phyloP scores from a whole-genome alignment of 2,329 filamentous ascomycete genomes.

The Hysterium pulicare region DNA sequence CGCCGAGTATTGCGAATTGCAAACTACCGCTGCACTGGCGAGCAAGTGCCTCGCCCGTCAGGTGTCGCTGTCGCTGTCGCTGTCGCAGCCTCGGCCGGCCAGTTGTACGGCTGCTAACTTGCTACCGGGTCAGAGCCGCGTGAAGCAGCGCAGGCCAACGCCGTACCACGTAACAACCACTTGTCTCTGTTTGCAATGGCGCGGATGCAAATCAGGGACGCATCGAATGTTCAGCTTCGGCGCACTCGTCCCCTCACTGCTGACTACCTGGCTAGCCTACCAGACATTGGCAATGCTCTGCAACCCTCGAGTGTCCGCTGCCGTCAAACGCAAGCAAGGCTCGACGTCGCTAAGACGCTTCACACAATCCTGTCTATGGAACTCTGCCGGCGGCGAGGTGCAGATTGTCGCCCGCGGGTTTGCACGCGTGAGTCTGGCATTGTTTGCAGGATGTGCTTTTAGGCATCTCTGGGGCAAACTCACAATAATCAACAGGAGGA shows the following conservation, averaged over 20 bases:
- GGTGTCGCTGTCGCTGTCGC: neutral
- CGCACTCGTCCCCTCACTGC: neutral
- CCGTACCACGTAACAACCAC: neutral
- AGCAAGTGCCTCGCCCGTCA: neutral
- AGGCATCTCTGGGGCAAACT: no score
- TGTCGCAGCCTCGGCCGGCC: neutral
- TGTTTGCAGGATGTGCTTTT: constrained; percentile 1
- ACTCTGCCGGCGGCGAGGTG: neutral
- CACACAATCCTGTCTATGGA: neutral
- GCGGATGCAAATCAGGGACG: neutral
- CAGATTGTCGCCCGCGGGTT: neutral
- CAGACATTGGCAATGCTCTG: neutral
- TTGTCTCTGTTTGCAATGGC: neutral
- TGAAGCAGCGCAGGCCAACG: neutral
- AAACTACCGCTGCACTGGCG: neutral
- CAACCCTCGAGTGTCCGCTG: neutral
- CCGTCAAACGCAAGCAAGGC: neutral
- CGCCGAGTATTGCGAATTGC: neutral
- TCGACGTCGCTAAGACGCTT: neutral
- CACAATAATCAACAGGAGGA: no score
- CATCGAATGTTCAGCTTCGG: neutral
- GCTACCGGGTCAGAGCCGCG: neutral
- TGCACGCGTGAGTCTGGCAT: neutral
- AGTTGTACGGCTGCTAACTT: no score
- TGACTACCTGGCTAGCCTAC: neutral